phyloP scores from a whole-genome alignment of 768 basidiomycete species.

The Pisolithus tinctorius region DNA sequence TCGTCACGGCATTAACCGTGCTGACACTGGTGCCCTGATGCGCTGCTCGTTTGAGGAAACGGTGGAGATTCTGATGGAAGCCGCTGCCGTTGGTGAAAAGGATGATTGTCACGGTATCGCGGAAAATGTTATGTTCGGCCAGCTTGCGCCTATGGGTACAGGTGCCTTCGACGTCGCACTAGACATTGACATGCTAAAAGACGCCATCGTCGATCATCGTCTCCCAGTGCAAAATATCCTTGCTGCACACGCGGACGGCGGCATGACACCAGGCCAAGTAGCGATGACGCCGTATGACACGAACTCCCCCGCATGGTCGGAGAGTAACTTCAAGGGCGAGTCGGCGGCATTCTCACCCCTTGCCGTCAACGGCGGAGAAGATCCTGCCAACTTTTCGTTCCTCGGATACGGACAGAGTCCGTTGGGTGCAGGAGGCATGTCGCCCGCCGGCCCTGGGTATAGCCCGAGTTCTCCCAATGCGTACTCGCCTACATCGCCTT shows the following conservation, averaged over 20 bases:
- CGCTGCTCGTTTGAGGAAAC: slow-evolving; percentile 99
- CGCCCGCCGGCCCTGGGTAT: slow-evolving; percentile 81
- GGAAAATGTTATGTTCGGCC: slow-evolving; percentile 99
- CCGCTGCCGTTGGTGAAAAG: slow-evolving; percentile 95
- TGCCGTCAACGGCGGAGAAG: slow-evolving; percentile 80
- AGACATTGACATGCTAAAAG: slow-evolving; percentile 97
- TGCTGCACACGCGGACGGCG: slow-evolving; percentile 72
- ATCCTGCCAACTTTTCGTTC: slow-evolving; percentile 67
- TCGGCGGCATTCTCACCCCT: slow-evolving; percentile 93
- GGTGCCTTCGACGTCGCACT: slow-evolving; percentile 93
- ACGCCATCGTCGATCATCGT: slow-evolving; percentile 94
- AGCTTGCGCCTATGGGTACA: slow-evolving; percentile 99
- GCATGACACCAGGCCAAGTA: slow-evolving; percentile 86
- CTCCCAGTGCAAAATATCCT: slow-evolving; percentile 80
- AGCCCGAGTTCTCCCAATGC: slow-evolving; percentile 88
- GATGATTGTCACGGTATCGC: slow-evolving; percentile 98
- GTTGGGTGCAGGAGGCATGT: slow-evolving; percentile 77
- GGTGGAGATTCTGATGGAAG: slow-evolving; percentile 98
- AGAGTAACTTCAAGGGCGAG: slow-evolving; percentile 72
- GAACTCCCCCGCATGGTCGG: slow-evolving; percentile 81
- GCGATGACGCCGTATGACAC: slow-evolving; percentile 97
- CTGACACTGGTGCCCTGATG: slow-evolving; percentile 98
- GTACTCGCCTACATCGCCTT: slow-evolving; percentile 87
- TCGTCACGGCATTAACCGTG: slow-evolving; percentile 97
- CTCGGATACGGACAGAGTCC: slow-evolving; percentile 84